These are phyloP conservation scores for Penicillium sumatraense DNA, from an alignment of 2,329 filamentous ascomycete genomes.

Conservation along the genomic window DNA sequence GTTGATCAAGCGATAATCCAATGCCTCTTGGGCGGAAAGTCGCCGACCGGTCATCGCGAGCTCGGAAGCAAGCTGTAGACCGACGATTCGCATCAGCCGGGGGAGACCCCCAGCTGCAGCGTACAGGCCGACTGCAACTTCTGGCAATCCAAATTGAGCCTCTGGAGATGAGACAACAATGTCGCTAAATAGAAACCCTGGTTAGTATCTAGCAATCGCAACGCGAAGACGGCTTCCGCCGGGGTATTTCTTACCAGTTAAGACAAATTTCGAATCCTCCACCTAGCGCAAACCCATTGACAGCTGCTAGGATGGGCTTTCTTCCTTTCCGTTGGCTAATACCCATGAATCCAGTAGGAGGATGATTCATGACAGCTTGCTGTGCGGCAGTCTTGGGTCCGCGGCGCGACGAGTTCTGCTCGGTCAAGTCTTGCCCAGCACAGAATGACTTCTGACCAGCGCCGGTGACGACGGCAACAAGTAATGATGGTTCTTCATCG, in stretches of 20 bases:
- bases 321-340: slow-evolving; percentile 61
- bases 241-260: slow-evolving; percentile 67
- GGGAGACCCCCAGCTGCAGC: slow-evolving; percentile 73
- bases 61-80: slow-evolving; percentile 70
- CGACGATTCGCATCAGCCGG: slow-evolving; percentile 68
- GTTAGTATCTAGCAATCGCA: not conserved
- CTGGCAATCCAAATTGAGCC: slow-evolving; percentile 71
- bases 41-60: slow-evolving; percentile 69
- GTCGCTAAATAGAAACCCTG: slow-evolving; percentile 65
- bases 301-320: slow-evolving; percentile 77
- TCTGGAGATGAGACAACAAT: slow-evolving; percentile 64
- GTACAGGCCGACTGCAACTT: slow-evolving; percentile 71
- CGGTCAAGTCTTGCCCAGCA: slow-evolving; percentile 51
- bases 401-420: slow-evolving; percentile 35
- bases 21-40: slow-evolving; percentile 63
- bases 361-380: slow-evolving; percentile 38
- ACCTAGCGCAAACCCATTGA: slow-evolving; percentile 77
- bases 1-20: slow-evolving; percentile 70
- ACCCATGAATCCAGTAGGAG: slow-evolving; percentile 58
- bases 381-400: slow-evolving; percentile 22
- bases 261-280: slow-evolving; percentile 86
- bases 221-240: not conserved
- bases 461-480: slow-evolving; percentile 50
- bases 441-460: slow-evolving; percentile 50
- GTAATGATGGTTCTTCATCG: slow-evolving; percentile 45